A percentile compares a stretch with the other conserved stretches of the same genome.
Conservation (phyloP, 1,139 yeast genomes). For the Lodderomyces pseudojiufengensis region DNA sequence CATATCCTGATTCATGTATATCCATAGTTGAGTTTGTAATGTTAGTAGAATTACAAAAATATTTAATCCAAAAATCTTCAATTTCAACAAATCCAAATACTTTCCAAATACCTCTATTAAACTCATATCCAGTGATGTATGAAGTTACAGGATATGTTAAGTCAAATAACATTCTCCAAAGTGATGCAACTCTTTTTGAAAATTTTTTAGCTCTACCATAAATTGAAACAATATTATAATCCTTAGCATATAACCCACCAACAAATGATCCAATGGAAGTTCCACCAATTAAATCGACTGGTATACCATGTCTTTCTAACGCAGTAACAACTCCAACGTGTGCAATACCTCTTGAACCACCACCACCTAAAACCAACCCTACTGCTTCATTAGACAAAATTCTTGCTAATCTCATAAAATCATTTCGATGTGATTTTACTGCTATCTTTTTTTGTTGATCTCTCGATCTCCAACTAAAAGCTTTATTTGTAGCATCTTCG, state of each 20-base stretch:
- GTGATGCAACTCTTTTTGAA: slow-evolving; percentile 73
- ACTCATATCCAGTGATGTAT: slow-evolving; percentile 94
- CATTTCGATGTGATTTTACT: slow-evolving; percentile 71
- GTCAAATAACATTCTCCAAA: slow-evolving; percentile 83
- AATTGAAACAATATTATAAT: slow-evolving; percentile 85
- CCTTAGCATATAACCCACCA: slow-evolving; percentile 92
- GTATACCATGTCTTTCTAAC: slow-evolving; percentile 89
- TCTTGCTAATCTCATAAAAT: slow-evolving; percentile 84
- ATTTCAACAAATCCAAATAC: slow-evolving; percentile 87
- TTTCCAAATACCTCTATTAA: slow-evolving; percentile 95
- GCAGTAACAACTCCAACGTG: slow-evolving; percentile 93
- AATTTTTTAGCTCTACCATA: slow-evolving; percentile 88
- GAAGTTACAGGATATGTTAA: slow-evolving; percentile 92
- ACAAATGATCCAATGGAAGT: slow-evolving; percentile 95
- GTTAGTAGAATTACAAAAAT: slow-evolving; percentile 90
- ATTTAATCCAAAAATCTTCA: slow-evolving; percentile 93
- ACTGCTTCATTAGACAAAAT: slow-evolving; percentile 89
- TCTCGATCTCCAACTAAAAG: slow-evolving; percentile 14
- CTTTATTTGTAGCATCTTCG: slow-evolving; percentile 31
- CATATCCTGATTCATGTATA: slow-evolving; percentile 84
- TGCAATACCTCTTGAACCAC: slow-evolving; percentile 94
- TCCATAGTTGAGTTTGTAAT: slow-evolving; percentile 96
- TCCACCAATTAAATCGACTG: slow-evolving; percentile 92
- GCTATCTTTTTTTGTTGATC: slow-evolving; percentile 26
- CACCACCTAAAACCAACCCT: slow-evolving; percentile 94